phyloP scores from a whole-genome alignment of 2,329 filamentous ascomycete species.

The Talaromyces sp. region DNA sequence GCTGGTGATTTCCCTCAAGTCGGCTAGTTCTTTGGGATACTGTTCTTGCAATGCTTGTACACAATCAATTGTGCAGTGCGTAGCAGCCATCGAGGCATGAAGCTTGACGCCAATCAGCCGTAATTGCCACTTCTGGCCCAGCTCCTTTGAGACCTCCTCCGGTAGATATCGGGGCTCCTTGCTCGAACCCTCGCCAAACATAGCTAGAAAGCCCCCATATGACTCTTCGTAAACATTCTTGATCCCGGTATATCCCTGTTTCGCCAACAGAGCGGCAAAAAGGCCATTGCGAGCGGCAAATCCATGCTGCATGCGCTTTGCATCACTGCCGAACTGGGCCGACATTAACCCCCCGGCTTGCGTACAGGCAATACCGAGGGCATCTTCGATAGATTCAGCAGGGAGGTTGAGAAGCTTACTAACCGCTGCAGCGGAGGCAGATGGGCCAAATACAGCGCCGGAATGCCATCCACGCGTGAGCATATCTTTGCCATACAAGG shows the following conservation, averaged over 20 bases:
- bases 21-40: slow-evolving; percentile 20
- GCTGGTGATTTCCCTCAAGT: slow-evolving; percentile 11
- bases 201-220: slow-evolving; percentile 41
- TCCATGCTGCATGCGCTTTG: slow-evolving; percentile 45
- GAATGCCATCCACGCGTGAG: slow-evolving; percentile 37
- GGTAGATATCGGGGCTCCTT: slow-evolving; percentile 22
- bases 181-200: slow-evolving; percentile 31
- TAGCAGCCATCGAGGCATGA: slow-evolving; percentile 34
- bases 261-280: slow-evolving; percentile 35
- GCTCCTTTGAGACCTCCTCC: slow-evolving; percentile 25
- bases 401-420: slow-evolving; percentile 29
- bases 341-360: slow-evolving; percentile 40
- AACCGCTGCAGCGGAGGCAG: slow-evolving; percentile 29
- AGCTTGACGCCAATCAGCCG: slow-evolving; percentile 33
- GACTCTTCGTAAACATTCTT: slow-evolving; percentile 37
- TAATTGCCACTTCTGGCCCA: slow-evolving; percentile 36
- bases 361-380: slow-evolving; percentile 30
- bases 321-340: slow-evolving; percentile 40
- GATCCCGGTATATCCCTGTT: slow-evolving; percentile 39
- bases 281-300: slow-evolving; percentile 44
- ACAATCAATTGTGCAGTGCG: slow-evolving; percentile 34
- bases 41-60: slow-evolving; percentile 27
- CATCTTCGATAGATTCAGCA: slow-evolving; percentile 24
- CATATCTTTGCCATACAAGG: slow-evolving; percentile 35
- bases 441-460: slow-evolving; percentile 36